These are phyloP conservation scores for Dryadomyces quercus-mongolicae DNA, from an alignment of 2,329 filamentous ascomycete genomes.

Conservation along the genomic window DNA sequence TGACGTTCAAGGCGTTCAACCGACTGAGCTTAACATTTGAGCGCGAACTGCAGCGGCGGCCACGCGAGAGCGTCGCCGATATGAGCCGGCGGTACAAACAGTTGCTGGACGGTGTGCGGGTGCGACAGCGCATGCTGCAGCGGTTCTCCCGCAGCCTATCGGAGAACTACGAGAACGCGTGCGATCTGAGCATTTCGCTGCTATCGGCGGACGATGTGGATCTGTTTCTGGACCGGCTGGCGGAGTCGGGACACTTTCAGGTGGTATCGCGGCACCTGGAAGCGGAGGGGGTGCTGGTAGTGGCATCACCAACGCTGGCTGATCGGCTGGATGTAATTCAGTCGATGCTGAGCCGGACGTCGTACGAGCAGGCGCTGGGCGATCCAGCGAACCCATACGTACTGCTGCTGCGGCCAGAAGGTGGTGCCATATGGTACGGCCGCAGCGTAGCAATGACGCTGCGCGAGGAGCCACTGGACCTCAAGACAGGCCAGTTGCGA, in stretches of 20 bases:
- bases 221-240: conserved; percentile 68
- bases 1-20: conserved; percentile 86
- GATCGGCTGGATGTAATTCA: conserved; percentile 72
- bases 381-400: conserved; percentile 74
- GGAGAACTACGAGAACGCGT: conserved; percentile 91
- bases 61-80: conserved; percentile 70
- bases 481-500: conserved; percentile 76
- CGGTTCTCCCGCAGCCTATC: conserved; percentile 85
- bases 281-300: conserved; percentile 65
- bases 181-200: conserved; percentile 81
- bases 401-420: conserved; percentile 72
- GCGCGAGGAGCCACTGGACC: conserved; percentile 66
- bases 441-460: conserved; percentile 59
- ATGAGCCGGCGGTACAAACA: conserved; percentile 98
- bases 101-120: conserved; percentile 87
- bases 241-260: conserved; percentile 75
- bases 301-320: conserved; percentile 71
- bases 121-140: conserved; percentile 91
- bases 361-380: conserved; percentile 46
- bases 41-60: conserved; percentile 71
- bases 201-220: conserved; percentile 49
- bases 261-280: conserved; percentile 46
- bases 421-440: conserved; percentile 69
- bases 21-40: conserved; percentile 87
- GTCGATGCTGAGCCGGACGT: conserved; percentile 63